phyloP scores from a whole-genome alignment of 768 basidiomycete species.

The Astraeus odoratus region DNA sequence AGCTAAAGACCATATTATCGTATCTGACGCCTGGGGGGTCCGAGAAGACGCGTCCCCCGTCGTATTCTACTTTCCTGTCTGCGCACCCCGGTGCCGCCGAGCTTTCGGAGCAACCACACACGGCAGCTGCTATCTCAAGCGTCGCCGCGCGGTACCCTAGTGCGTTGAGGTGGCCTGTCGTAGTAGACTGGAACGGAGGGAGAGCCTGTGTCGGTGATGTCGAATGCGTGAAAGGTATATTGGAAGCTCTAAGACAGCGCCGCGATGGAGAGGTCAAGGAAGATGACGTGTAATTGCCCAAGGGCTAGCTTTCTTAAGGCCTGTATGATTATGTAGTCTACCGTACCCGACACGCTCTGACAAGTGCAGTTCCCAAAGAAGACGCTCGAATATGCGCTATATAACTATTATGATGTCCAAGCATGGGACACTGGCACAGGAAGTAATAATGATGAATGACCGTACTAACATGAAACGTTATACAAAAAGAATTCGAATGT shows the following conservation, averaged over 20 bases:
- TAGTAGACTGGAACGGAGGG: slow-evolving; percentile 71
- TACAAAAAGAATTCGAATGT: no score
- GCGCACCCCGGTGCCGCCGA: slow-evolving; percentile 46
- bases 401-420: no score
- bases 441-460: no score
- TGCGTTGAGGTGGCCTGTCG: slow-evolving; percentile 71
- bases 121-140: slow-evolving; percentile 37
- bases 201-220: slow-evolving; percentile 58
- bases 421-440: no score
- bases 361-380: no score
- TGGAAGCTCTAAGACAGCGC: slow-evolving; percentile 58
- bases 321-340: background rate
- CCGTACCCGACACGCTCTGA: no score
- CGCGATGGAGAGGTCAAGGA: slow-evolving; percentile 59
- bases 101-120: slow-evolving; percentile 33
- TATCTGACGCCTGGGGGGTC: slow-evolving; percentile 37
- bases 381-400: no score
- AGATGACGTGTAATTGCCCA: slow-evolving; percentile 36
- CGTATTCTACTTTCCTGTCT: slow-evolving; percentile 44
- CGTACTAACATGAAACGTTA: no score
- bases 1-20: slow-evolving; percentile 58
- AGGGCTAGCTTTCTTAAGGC: slow-evolving; percentile 47
- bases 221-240: slow-evolving; percentile 59
- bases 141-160: slow-evolving; percentile 51
- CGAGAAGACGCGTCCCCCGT: slow-evolving; percentile 21